Evolutionary conservation across 208 protist species (phyloP).

Genomic region (Leishmania arabica): DNA sequence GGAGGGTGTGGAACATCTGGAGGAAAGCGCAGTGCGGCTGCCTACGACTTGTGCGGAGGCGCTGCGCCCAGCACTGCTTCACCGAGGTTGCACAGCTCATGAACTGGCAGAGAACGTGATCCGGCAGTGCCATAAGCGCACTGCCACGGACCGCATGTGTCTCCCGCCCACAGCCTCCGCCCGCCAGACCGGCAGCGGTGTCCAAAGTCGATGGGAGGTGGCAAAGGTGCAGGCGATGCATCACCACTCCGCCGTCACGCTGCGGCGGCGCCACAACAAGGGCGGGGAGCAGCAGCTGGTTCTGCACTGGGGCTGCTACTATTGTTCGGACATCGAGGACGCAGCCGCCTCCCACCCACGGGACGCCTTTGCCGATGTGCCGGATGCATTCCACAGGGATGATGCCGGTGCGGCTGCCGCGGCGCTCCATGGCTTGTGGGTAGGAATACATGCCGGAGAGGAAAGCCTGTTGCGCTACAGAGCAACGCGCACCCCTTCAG

Average conservation of each 20-base stretch:
- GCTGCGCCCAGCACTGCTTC: not conserved
- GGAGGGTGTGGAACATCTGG: constrained; percentile 10
- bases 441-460: constrained; percentile 60
- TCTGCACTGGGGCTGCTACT: constrained; percentile 90
- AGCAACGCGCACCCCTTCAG: not conserved
- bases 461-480: constrained; percentile 56
- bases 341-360: constrained; percentile 61
- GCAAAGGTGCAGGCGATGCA: constrained; percentile 68
- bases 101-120: constrained; percentile 4
- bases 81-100: not conserved
- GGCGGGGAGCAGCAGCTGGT: not conserved
- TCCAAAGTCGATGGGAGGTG: constrained; percentile 30
- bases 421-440: not conserved
- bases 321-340: constrained; percentile 69
- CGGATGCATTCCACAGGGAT: not conserved
- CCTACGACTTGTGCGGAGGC: not conserved
- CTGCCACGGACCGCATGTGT: not conserved
- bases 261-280: constrained; percentile 16
- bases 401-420: not conserved
- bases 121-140: not conserved
- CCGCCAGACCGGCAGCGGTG: not conserved
- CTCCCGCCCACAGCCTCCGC: not conserved
- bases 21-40: constrained; percentile 1
- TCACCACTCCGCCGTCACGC: constrained; percentile 67
- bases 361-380: constrained; percentile 7